A percentile compares a stretch with the other conserved stretches of the same genome.
Conservation (phyloP, 805 yeast species). For the Candida hispaniensis region DNA sequence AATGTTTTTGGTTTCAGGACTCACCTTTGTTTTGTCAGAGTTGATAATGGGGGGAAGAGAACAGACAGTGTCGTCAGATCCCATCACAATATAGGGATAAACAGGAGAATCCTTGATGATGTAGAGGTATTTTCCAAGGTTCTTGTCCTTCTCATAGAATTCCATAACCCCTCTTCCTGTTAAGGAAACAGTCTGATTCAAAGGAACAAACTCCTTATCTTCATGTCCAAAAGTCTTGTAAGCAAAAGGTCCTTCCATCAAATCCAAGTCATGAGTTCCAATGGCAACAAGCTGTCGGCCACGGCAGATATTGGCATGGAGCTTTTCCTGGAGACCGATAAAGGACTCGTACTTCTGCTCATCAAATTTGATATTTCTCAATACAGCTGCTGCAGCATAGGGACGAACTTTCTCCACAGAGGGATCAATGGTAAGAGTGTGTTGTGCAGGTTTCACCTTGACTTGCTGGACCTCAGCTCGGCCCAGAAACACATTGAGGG, state of each 20-base stretch:
- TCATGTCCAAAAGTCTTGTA: slow-evolving; percentile 77
- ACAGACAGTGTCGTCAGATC: slow-evolving; percentile 62
- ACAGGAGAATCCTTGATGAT: slow-evolving; percentile 82
- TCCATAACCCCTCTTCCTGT: slow-evolving; percentile 74
- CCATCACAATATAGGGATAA: slow-evolving; percentile 73
- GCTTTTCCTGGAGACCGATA: slow-evolving; percentile 90
- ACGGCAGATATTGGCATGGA: slow-evolving; percentile 92
- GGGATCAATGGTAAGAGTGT: slow-evolving; percentile 59
- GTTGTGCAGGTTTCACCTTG: slow-evolving; percentile 50
- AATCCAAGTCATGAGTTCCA: slow-evolving; percentile 93
- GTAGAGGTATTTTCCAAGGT: slow-evolving; percentile 78
- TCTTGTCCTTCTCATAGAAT: slow-evolving; percentile 82
- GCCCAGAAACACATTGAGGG: slow-evolving; percentile 83
- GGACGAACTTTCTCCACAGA: slow-evolving; percentile 74
- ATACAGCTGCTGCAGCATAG: slow-evolving; percentile 88
- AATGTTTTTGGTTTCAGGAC: slow-evolving; percentile 73
- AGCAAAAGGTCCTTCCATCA: slow-evolving; percentile 69
- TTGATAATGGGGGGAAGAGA: slow-evolving; percentile 97
- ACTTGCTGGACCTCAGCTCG: slow-evolving; percentile 52
- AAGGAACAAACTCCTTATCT: slow-evolving; percentile 44
- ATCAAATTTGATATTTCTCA: slow-evolving; percentile 72
- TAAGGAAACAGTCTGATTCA: slow-evolving; percentile 39
- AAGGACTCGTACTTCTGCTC: slow-evolving; percentile 86
- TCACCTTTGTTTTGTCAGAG: slow-evolving; percentile 80
- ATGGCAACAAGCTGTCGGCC: slow-evolving; percentile 95